Conservation (phyloP, 179 eudicot genomes). For the Patellifolia procumbens region DNA sequence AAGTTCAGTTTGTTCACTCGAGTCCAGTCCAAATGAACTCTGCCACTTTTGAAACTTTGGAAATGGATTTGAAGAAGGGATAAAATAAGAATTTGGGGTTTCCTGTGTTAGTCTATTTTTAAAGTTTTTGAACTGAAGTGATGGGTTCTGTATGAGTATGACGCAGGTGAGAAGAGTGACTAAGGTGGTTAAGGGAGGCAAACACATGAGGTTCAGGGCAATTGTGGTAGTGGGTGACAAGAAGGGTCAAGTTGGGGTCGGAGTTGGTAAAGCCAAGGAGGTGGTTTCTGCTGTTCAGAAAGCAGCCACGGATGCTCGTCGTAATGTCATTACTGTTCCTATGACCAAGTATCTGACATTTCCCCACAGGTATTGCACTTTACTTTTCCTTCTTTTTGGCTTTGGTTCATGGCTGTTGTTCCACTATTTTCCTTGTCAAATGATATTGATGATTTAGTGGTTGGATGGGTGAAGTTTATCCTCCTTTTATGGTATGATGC, state of each 20-base stretch:
- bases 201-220: constrained; percentile 81
- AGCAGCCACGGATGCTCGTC: constrained; percentile 72
- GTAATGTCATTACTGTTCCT: constrained; percentile 68
- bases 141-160: constrained; percentile 11
- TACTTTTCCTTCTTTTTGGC: not conserved
- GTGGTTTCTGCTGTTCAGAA: constrained; percentile 75
- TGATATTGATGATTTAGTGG: not conserved
- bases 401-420: not conserved
- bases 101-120: not conserved
- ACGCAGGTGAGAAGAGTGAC: constrained; percentile 86
- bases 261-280: constrained; percentile 92
- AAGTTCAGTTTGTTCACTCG: too few species aligned
- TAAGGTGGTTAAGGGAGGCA: constrained; percentile 94
- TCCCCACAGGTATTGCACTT: constrained; percentile 69
- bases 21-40: too few species aligned
- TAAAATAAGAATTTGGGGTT: not conserved
- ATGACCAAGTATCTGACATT: constrained; percentile 83
- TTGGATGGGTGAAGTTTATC: not conserved
- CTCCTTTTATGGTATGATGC: not conserved
- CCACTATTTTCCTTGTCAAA: not conserved
- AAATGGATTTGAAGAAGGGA: not conserved
- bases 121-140: not conserved
- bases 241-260: constrained; percentile 86
- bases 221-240: constrained; percentile 87
- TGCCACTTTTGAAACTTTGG: not conserved